A percentile compares a stretch with the other conserved stretches of the same genome.
Conservation (phyloP, 495 filamentous ascomycete species). For the Pyrenopolyporus hunteri region DNA sequence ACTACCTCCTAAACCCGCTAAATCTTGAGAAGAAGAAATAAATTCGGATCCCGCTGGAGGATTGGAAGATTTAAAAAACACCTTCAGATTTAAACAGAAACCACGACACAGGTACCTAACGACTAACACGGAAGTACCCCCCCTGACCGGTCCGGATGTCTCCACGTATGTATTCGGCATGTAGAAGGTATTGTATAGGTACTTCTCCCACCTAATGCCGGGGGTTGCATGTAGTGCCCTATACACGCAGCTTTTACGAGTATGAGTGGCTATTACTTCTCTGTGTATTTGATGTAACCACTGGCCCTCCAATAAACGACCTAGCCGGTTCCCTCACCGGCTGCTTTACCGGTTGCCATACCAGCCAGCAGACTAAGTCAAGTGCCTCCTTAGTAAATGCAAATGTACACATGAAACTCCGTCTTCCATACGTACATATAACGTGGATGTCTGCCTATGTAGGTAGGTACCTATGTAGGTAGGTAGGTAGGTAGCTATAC, state of each 20-base stretch:
- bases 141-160: background rate
- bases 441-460: too few relatives aligned
- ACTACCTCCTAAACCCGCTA: too few relatives aligned
- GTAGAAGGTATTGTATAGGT: slow-evolving; percentile 11
- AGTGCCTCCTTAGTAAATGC: background rate
- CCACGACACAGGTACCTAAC: too few relatives aligned
- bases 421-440: too few relatives aligned
- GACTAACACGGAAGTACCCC: too few relatives aligned
- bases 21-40: too few relatives aligned
- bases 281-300: slow-evolving; percentile 1
- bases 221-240: background rate
- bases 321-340: slow-evolving; percentile 13
- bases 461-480: too few relatives aligned
- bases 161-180: background rate
- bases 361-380: background rate
- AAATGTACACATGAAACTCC: slow-evolving; percentile 14
- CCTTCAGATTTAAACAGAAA: too few relatives aligned
- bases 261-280: slow-evolving; percentile 1
- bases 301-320: slow-evolving; percentile 16
- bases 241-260: background rate
- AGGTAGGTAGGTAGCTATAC: too few relatives aligned
- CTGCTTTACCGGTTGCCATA: slow-evolving; percentile 8
- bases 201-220: background rate
- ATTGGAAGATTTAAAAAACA: too few relatives aligned
- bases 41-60: too few relatives aligned